phyloP scores from a whole-genome alignment of 495 filamentous ascomycete genomes.

The Bryoglossum gracile region DNA sequence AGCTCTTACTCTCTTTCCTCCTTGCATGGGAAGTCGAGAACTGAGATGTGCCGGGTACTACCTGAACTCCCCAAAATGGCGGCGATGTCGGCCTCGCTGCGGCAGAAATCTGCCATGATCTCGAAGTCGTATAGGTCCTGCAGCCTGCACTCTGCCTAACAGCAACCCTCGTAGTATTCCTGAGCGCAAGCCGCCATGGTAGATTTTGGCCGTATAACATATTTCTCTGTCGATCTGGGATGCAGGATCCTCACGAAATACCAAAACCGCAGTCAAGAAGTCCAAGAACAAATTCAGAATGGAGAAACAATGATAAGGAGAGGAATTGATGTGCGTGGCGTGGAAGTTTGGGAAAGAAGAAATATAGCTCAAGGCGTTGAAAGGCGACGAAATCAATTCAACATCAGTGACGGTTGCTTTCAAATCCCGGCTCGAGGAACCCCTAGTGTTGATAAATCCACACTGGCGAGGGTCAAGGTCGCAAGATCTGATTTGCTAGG shows the following conservation, averaged over 20 bases:
- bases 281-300: not conserved
- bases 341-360: not conserved
- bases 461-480: too few relatives aligned
- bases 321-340: not conserved
- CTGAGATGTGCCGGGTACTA: constrained; percentile 3
- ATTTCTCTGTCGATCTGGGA: not conserved
- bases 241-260: not conserved
- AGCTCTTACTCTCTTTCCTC: constrained; percentile 22
- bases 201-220: constrained; percentile 47
- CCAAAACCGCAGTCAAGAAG: too few relatives aligned
- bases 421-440: not conserved
- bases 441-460: too few relatives aligned
- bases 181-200: constrained; percentile 41
- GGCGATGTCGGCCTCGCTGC: constrained; percentile 7
- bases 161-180: constrained; percentile 18
- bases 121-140: constrained; percentile 14
- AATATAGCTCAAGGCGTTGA: not conserved
- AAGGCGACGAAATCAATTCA: not conserved
- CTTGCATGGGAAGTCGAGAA: constrained; percentile 23
- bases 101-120: constrained; percentile 4
- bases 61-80: constrained; percentile 3
- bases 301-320: not conserved
- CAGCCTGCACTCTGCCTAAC: constrained; percentile 7
- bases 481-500: too few relatives aligned
- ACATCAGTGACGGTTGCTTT: not conserved